Evolutionary conservation across 2,329 filamentous ascomycete species (phyloP), one percentile per base, ranked within the genome.

Genomic region (Hymenoscyphus fraxineus): DNA sequence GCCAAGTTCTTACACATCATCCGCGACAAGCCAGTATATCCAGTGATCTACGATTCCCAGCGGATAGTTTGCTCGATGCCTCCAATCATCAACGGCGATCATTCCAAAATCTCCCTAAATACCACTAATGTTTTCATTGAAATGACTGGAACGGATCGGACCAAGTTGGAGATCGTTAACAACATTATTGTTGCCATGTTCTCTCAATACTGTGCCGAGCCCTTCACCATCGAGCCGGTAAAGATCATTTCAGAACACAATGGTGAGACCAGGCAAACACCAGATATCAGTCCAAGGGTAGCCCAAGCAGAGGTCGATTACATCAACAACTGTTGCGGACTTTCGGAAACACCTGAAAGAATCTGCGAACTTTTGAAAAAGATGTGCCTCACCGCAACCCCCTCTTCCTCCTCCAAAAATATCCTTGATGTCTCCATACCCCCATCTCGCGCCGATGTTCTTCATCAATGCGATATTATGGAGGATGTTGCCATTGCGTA

Each of bases 141-240:
- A 79, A 93, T 97, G 73, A 99, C 95, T 7, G 96, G 93, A 51
- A 94, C 93, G 51, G 95, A 99, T 77, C 88, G 90, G 76, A 99
- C 96, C 35, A 99, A 99, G 81, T 85, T 98, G 56, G 93, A 97
- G 72, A 92, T 99, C 69, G 94, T 97, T 66, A 92, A 90, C 79
- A 93, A 96, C 77, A 97, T 97, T 75, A 89, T 99, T 77, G 91
- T 97, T 54, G 87, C 94, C 73, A 99, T 99, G 94, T 99, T 99
- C 83, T 96, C 91, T 57, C 85, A 88, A 75, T 97, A 98, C 80
- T 93, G 91, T 74, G 84, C 85, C 22, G 92, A 97, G 75, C 87
- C 88, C 32, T 97, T 95, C 85, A 95, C 93, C 60, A 87, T 99
- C 71, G 95, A 99, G 79, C 93, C 95, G 4, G 88, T 99, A 73